A percentile compares a stretch with the other conserved stretches of the same genome.
phyloP scores from a whole-genome alignment of 129 eudicot species.

The Flaveria brownii region DNA sequence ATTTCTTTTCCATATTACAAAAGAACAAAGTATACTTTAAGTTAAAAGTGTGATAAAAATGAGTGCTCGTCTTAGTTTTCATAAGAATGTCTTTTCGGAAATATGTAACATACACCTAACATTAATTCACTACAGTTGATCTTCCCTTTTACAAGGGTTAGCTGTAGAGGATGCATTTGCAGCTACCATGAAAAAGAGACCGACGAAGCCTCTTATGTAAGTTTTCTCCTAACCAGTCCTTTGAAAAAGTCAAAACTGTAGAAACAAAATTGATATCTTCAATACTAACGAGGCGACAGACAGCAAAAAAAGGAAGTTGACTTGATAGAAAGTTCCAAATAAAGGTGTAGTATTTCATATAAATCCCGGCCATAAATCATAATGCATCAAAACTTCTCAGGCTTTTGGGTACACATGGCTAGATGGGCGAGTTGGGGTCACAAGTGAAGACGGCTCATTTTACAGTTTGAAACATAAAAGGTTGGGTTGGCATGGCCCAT shows the following conservation, averaged over 20 bases:
- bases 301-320: neutral
- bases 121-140: neutral
- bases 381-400: neutral
- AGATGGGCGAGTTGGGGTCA: neutral
- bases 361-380: neutral
- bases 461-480: neutral
- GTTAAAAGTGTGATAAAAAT: neutral
- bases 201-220: constrained; percentile 33
- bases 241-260: constrained; percentile 94
- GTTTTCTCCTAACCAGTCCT: constrained; percentile 86
- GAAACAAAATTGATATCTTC: neutral
- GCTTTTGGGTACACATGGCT: neutral
- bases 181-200: constrained; percentile 1
- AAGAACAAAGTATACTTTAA: neutral
- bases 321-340: neutral
- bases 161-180: constrained; percentile 3
- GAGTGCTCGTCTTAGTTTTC: neutral
- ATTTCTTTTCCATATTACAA: neutral
- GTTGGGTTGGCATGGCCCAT: neutral
- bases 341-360: neutral
- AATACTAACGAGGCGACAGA: neutral
- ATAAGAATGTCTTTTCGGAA: neutral
- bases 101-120: neutral
- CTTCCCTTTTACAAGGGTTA: constrained; percentile 4
- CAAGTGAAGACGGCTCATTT: neutral